phyloP scores from a whole-genome alignment of 2,329 filamentous ascomycete genomes.

The Elsinoe fawcettii region DNA sequence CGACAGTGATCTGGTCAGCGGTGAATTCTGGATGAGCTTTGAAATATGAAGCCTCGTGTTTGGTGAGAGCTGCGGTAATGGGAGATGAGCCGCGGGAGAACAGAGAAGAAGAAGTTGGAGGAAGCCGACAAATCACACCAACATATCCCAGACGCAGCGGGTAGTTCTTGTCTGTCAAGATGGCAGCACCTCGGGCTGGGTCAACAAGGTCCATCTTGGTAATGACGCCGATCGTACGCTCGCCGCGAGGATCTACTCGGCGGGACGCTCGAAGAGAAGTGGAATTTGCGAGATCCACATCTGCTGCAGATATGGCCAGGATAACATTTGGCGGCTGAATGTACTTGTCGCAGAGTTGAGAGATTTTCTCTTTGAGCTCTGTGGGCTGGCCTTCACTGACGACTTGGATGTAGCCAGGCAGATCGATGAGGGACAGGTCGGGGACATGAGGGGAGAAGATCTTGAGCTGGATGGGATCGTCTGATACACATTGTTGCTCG shows the following conservation, averaged over 20 bases:
- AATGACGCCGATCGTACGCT: slow-evolving; percentile 95
- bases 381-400: slow-evolving; percentile 82
- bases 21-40: slow-evolving; percentile 67
- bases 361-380: slow-evolving; percentile 90
- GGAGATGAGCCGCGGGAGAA: slow-evolving; percentile 79
- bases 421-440: slow-evolving; percentile 88
- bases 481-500: slow-evolving; percentile 82
- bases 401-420: slow-evolving; percentile 96
- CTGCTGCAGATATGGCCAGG: slow-evolving; percentile 90
- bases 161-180: slow-evolving; percentile 85
- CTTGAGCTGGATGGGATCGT: slow-evolving; percentile 91
- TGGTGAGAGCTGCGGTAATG: slow-evolving; percentile 70
- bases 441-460: slow-evolving; percentile 95
- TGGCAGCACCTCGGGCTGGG: slow-evolving; percentile 63
- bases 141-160: slow-evolving; percentile 93
- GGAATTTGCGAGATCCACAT: slow-evolving; percentile 95
- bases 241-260: slow-evolving; percentile 85
- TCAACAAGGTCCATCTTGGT: slow-evolving; percentile 99
- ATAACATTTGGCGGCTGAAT: slow-evolving; percentile 95
- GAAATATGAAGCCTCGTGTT: slow-evolving; percentile 85
- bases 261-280: slow-evolving; percentile 83
- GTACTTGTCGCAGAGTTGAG: slow-evolving; percentile 95
- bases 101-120: slow-evolving; percentile 55
- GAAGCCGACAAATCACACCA: slow-evolving; percentile 82
- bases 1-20: slow-evolving; percentile 60